These are phyloP conservation scores for Yamadazyma endophytica DNA, from an alignment of 805 yeast genomes.

Conservation along the genomic window DNA sequence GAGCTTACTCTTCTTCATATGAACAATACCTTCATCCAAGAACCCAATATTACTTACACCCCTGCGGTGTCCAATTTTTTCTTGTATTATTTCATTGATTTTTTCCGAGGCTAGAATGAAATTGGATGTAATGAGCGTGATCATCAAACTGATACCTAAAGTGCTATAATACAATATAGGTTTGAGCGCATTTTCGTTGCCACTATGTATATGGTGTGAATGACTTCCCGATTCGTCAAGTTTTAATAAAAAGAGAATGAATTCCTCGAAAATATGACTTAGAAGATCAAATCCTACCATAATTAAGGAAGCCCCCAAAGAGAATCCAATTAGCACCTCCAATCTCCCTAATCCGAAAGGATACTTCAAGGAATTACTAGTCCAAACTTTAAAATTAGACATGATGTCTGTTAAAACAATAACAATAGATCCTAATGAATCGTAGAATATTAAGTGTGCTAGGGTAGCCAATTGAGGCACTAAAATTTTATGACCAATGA, in stretches of 20 bases:
- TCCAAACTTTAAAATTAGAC: conserved; percentile 94
- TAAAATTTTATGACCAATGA: conserved; percentile 53
- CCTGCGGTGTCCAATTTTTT: conserved; percentile 14
- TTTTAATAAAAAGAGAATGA: conserved; percentile 40
- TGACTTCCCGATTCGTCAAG: conserved; percentile 24
- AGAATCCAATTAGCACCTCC: conserved; percentile 85
- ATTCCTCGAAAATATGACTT: conserved; percentile 82
- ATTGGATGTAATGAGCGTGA: conserved; percentile 32
- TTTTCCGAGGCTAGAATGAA: conserved; percentile 29
- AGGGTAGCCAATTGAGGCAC: conserved; percentile 66
- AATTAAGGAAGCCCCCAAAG: conserved; percentile 73
- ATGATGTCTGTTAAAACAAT: conserved; percentile 71
- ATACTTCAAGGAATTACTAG: conserved; percentile 68
- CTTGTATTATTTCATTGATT: conserved; percentile 29
- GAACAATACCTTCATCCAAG: conserved; percentile 4
- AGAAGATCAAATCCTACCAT: conserved; percentile 89
- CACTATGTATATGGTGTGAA: conserved; percentile 39
- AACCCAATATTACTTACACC: conserved; percentile 11
- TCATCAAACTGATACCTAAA: conserved; percentile 16
- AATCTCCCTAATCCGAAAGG: conserved; percentile 94
- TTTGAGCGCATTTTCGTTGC: conserved; percentile 14
- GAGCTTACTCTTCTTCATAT: conserved; percentile 4
- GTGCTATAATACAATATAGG: conserved; percentile 24
- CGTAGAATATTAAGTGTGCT: conserved; percentile 85
- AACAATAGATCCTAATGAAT: conserved; percentile 70